A percentile compares a stretch with the other conserved stretches of the same genome.
Evolutionary conservation across 441 rosid genomes (phyloP).

Genomic region (Manihot esculenta): DNA sequence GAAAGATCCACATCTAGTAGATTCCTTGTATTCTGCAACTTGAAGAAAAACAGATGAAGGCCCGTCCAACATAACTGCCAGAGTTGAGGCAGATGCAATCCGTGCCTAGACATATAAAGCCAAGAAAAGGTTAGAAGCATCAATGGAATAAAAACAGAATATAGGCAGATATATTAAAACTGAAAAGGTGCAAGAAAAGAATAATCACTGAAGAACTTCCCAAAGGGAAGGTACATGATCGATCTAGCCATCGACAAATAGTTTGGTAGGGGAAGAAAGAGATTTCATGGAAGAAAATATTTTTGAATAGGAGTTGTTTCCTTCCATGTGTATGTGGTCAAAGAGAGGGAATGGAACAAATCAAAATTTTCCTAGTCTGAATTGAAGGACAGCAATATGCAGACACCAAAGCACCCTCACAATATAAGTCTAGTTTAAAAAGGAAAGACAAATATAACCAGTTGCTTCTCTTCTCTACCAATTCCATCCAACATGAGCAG

Average conservation of each 20-base stretch:
- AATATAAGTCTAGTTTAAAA: not conserved
- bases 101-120: constrained; percentile 59
- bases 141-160: not conserved
- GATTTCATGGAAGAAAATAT: no score
- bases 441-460: not conserved
- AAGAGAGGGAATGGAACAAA: no score
- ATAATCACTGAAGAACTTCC: not conserved
- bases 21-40: constrained; percentile 88
- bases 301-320: no score
- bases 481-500: not conserved
- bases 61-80: constrained; percentile 81
- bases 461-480: not conserved
- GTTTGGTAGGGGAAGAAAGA: no score
- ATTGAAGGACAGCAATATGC: no score
- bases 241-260: not conserved
- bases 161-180: not conserved
- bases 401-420: not conserved
- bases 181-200: no score
- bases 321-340: no score
- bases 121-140: constrained; percentile 22
- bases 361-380: no score
- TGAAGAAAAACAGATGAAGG: constrained; percentile 82
- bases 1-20: constrained; percentile 65
- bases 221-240: not conserved
- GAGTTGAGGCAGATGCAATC: constrained; percentile 74